Conservation (phyloP, 345 rosid species). For the Eucalyptus paniculata region DNA sequence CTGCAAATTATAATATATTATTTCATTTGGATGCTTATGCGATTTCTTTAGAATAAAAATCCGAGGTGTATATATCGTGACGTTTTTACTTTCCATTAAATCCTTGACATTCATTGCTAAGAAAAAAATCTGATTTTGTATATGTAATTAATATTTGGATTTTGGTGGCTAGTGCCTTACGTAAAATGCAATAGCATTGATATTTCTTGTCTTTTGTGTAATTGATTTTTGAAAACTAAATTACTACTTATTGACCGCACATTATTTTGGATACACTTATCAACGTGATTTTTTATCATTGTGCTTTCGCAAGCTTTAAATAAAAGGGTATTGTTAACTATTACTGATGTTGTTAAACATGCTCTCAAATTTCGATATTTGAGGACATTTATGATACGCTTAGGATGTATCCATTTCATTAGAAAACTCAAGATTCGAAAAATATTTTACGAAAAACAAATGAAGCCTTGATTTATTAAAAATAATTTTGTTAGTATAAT, state of each 20-base stretch:
- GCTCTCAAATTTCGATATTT: neutral
- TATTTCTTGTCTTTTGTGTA: neutral
- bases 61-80: rapidly evolving
- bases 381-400: too few species aligned
- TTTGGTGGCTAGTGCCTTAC: neutral
- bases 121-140: neutral
- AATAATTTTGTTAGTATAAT: too few species aligned
- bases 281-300: neutral
- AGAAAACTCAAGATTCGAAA: too few species aligned
- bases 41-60: neutral
- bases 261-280: neutral
- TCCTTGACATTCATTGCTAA: neutral
- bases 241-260: neutral
- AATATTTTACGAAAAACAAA: too few species aligned
- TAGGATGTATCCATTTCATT: neutral
- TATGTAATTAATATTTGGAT: neutral
- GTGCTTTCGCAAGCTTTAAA: neutral
- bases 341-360: neutral
- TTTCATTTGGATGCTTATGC: neutral
- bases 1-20: neutral
- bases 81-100: neutral
- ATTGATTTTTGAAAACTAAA: neutral
- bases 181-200: neutral
- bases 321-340: neutral
- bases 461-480: too few species aligned